Base-by-base conservation (phyloP, 1,139 yeast genomes). In the Taphrina wiesneri region DNA sequence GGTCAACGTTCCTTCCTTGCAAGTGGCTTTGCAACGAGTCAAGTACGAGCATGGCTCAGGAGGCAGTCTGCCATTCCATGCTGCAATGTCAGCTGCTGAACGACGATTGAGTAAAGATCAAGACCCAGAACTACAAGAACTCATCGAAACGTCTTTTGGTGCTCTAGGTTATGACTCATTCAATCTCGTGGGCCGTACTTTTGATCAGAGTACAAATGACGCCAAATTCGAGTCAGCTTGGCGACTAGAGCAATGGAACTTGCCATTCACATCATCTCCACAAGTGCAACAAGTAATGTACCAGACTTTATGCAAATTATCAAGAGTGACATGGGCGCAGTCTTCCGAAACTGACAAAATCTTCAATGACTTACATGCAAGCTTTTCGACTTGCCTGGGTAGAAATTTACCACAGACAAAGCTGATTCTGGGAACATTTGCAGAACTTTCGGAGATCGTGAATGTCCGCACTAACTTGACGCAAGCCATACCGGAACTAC, bases 211-310 rank as follows among this genome's bases (percentile, higher is more conserved):
- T 21, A 45, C 49, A 2, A 47, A 66, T 13, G 70, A 70, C 6
- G 60, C 52, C 15, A 28, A 65, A 13, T 81, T 78, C 69, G 79
- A 83, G 63, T 82, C 87, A 81, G 82, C 86, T 0, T 89, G 96
- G 96, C 87, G 86, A 72, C 75, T 89, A 45, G 82, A 81, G 64
- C 80, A 82, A 62, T 90, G 96, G 96, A 87, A 86, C 67, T 67
- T 86, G 3, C 88, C 93, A 0, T 71, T 73, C 1, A 77, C 83
- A 0, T 71, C 70, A 1, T 73, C 81, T 0, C 56, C 61, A 0
- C 74, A 75, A 2, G 81, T 79, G 57, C 79, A 82, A 65, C 82
- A 80, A 56, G 73, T 77, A 5, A 76, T 83, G 13, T 87, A 84
- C 72, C 78, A 77, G 19, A 75, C 81, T 1, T 76, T 86, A 68